Evolutionary conservation across 169 alveolate genomes (phyloP).

Genomic region (Plasmodium malariae): DNA sequence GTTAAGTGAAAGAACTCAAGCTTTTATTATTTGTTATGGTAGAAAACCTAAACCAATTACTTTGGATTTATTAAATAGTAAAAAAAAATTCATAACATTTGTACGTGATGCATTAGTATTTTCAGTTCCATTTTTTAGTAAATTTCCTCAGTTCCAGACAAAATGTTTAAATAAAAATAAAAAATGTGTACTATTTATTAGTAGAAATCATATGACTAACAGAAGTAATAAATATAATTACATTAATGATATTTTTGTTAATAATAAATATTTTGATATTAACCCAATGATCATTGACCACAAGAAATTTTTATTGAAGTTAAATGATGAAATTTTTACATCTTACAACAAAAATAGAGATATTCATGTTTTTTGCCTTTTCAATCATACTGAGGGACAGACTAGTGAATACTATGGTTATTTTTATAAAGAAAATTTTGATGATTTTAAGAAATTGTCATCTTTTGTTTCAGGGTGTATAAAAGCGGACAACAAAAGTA

Average conservation of each 20-base stretch:
- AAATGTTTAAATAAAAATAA: constrained; percentile 69
- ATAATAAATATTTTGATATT: constrained; percentile 53
- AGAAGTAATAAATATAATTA: constrained; percentile 49
- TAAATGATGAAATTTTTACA: constrained; percentile 54
- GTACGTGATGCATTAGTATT: constrained; percentile 63
- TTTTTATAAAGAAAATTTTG: constrained; percentile 70
- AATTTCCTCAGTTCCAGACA: constrained; percentile 76
- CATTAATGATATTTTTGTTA: constrained; percentile 68
- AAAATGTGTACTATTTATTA: constrained; percentile 54
- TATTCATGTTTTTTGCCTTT: constrained; percentile 70
- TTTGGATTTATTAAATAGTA: constrained; percentile 16
- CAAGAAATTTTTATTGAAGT: constrained; percentile 22
- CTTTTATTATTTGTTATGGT: constrained; percentile 61
- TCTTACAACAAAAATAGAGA: constrained; percentile 47
- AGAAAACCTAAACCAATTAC: constrained; percentile 72
- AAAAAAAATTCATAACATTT: constrained; percentile 54
- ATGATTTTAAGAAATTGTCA: constrained; percentile 43
- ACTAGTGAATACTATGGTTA: constrained; percentile 28
- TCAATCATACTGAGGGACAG: neutral
- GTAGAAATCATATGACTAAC: constrained; percentile 2
- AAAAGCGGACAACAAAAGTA: constrained; percentile 29
- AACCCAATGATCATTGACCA: constrained; percentile 61
- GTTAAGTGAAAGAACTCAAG: constrained; percentile 24
- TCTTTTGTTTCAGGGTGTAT: constrained; percentile 40
- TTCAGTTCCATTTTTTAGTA: constrained; percentile 54